Evolutionary conservation across 163 green algal genomes (phyloP), one percentile per base, ranked within the genome.

Genomic region (Scenedesmus sp.): DNA sequence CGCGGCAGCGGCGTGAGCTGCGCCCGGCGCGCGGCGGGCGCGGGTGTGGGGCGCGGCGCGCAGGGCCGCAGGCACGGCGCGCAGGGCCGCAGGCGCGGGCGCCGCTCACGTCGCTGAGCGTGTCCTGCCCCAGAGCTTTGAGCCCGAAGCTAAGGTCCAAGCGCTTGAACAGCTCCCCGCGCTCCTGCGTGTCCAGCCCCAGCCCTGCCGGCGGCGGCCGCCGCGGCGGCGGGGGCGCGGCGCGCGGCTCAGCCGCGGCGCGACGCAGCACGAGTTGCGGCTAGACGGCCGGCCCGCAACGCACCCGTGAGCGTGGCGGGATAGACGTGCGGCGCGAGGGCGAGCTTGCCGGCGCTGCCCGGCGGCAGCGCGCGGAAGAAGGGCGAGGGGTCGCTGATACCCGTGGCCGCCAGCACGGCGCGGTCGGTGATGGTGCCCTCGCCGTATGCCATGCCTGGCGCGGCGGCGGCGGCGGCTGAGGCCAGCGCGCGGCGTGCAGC

Each of bases 341-440:
- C 65, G 29, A 75, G 24, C 65, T 75, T 63, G 47, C 64, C 47
- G 2, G 11, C 48, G 48, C 47, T 62, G 26, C 18, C 47, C 2
- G 29, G 20, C 14, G 65, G 65, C 48, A 75, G 28, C 28, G 48
- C 28, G 18, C 47, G 62, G 29, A 62, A 75, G 5, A 75, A 63
- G 1, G 4, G 11, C 2, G 29, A 28, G 1, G 72, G 72, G 58
- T 80, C 72, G 15, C 36, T 63, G 58, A 80, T 63, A 31, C 60
- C 60, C 4, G 53, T 64, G 17, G 10, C 9, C 2, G 20, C 20
- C 13, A 80, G 48, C 18, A 60, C 39, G 50, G 44, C 28, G 2
- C 14, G 33, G 44, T 65, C 20, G 22, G 72, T 80, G 72, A 80
- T 80, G 58, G 50, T 64, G 47, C 72, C 72, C 5, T 80, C 72